Base-by-base conservation (phyloP, 2,329 filamentous ascomycete genomes). In the Sporothrix globosa region DNA sequence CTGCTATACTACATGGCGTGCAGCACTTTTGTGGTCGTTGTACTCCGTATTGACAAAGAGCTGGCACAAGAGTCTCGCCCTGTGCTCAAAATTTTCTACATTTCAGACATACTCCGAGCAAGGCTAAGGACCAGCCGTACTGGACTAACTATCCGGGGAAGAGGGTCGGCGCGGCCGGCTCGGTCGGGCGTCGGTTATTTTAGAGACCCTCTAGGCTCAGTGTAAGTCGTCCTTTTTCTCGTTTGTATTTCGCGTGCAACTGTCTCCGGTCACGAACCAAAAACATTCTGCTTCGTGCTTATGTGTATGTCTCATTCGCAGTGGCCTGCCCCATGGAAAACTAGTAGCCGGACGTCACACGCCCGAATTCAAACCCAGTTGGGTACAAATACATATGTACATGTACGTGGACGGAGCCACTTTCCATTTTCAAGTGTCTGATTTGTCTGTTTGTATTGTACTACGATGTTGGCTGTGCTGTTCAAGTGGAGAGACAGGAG, bases 351-450 rank as follows among this genome's bases (percentile, higher is more conserved):
- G 63, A 50, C 27, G 24, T 52, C 63, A 52, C 63, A 34, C 27
- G 44, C 46, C 30, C 41, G 11, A 65, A 19, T 27, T 48, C 17
- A 54, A 19, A 19, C 52, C 54, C 41, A 46, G 53, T 70, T 70
- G 69, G 69, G 69, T 70, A 70, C 69, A 67, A 44, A 70, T 50
- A 70, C 69, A 70, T 70, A 69, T 69, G 60, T 53, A 50, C 50
- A 56, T 66, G 61, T 60, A 52, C 53, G 46, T 39, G 24, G 27
- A 66, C 46, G 63, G 46, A 24, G 46, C 24, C 44, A 19, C 34
- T 27, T 24, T 34, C 17, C 44, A 34, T 34, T 34, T 9, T 34
- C 41, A 3, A 44, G 63, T 24, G 39, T 66, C 24, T 66, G 46
- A 50, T 66, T 52, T 66, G 63, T 63, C 58, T 63, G 39, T 14